Conservation (phyloP, 495 filamentous ascomycete genomes). For the Daldinia decipiens region DNA sequence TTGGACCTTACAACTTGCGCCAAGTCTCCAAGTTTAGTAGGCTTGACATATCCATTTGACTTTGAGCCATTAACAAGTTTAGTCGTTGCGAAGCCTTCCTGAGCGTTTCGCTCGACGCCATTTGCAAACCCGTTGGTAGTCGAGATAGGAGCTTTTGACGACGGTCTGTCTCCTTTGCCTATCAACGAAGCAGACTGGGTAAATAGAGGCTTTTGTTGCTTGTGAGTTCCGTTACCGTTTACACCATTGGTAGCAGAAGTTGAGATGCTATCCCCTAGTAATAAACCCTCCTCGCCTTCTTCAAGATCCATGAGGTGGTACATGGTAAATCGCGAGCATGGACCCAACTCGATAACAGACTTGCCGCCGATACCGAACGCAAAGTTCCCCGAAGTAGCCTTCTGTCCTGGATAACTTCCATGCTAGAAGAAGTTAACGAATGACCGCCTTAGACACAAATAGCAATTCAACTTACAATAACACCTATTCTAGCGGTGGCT, state of each 20-base stretch:
- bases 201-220: conserved; percentile 28
- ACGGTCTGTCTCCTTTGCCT: conserved; percentile 20
- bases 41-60: conserved; percentile 16
- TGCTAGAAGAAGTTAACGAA: conserved; percentile 49
- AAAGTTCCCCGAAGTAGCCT: conserved; percentile 60
- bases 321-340: conserved; percentile 55
- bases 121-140: conserved; percentile 1
- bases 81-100: not conserved
- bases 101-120: conserved; percentile 1
- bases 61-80: conserved; percentile 4
- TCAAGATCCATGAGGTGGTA: conserved; percentile 60
- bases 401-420: conserved; percentile 56
- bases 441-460: not conserved
- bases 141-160: not conserved
- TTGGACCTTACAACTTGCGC: conserved; percentile 61
- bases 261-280: conserved; percentile 2
- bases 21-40: conserved; percentile 44
- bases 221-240: conserved; percentile 23
- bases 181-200: conserved; percentile 21
- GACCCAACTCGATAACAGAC: conserved; percentile 52
- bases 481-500: conserved; percentile 48
- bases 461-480: conserved; percentile 34
- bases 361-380: conserved; percentile 52
- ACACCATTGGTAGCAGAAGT: conserved; percentile 2
- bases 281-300: conserved; percentile 45